phyloP scores from a whole-genome alignment of 1,139 yeast genomes.

The Wickerhamomyces sp. region DNA sequence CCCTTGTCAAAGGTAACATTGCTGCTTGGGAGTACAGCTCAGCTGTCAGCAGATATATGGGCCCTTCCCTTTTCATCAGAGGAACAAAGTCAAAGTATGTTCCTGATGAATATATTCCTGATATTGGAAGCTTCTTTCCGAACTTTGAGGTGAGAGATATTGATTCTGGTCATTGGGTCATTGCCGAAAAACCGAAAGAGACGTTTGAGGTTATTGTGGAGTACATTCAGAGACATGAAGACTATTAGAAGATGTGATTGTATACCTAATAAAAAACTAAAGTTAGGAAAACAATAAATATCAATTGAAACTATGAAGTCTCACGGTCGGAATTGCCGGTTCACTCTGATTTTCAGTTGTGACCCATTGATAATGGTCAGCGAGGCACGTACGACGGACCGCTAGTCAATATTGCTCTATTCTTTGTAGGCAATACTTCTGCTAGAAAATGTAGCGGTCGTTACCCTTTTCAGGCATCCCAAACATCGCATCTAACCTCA shows the following conservation, averaged over 20 bases:
- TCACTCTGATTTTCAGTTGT: no score
- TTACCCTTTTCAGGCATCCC: no score
- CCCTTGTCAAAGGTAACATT: conserved; percentile 58
- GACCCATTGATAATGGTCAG: no score
- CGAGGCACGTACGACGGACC: no score
- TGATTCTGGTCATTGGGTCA: conserved; percentile 89
- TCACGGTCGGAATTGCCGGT: no score
- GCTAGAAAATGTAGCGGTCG: no score
- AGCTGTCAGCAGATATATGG: conserved; percentile 49
- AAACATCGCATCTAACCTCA: no score
- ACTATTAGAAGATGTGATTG: conserved; percentile 20
- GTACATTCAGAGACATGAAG: conserved; percentile 56
- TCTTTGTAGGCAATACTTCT: no score
- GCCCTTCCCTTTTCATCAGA: conserved; percentile 74
- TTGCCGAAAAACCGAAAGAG: conserved; percentile 71
- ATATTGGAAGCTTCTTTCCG: conserved; percentile 77
- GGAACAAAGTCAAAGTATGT: conserved; percentile 75
- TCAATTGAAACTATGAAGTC: no score
- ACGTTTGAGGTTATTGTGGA: conserved; percentile 54
- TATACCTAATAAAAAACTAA: no score
- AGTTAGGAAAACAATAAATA: no score
- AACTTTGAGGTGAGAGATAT: conserved; percentile 67
- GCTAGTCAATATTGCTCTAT: no score
- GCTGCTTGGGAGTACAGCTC: conserved; percentile 77
- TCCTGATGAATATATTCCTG: conserved; percentile 79